Evolutionary conservation across 2,329 filamentous ascomycete species (phyloP).

Genomic region (Monosporascus sp.): DNA sequence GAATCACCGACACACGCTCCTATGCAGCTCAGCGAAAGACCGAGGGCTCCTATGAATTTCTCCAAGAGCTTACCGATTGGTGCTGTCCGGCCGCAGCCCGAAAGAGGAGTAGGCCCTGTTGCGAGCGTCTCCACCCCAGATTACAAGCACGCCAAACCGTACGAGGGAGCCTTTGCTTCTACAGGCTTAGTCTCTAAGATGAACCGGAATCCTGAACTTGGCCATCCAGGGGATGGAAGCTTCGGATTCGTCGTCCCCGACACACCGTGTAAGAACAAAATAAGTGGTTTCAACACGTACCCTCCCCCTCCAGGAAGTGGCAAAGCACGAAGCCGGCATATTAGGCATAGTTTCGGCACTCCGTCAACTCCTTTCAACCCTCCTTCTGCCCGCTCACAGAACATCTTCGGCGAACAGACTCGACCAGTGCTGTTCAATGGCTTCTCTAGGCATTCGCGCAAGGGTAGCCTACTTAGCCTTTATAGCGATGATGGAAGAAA

Average conservation of each 20-base stretch:
- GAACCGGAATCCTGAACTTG: slow-evolving; percentile 74
- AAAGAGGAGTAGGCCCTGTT: slow-evolving; percentile 8
- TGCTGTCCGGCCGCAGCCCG: slow-evolving; percentile 20
- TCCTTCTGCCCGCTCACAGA: slow-evolving; percentile 41
- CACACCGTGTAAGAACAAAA: slow-evolving; percentile 89
- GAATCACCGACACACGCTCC: slow-evolving; percentile 60
- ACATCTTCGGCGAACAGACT: slow-evolving; percentile 48
- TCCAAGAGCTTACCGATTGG: slow-evolving; percentile 65
- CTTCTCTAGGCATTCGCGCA: slow-evolving; percentile 43
- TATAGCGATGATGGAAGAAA: slow-evolving; percentile 67
- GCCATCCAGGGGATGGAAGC: slow-evolving; percentile 45
- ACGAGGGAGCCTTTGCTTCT: slow-evolving; percentile 83
- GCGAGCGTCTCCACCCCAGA: slow-evolving; percentile 65
- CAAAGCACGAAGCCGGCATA: slow-evolving; percentile 56
- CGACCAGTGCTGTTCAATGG: slow-evolving; percentile 62
- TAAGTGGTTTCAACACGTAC: slow-evolving; percentile 62
- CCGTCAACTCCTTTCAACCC: slow-evolving; percentile 78
- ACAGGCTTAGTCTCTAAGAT: slow-evolving; percentile 94
- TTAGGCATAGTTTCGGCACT: slow-evolving; percentile 68
- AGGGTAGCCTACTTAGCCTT: slow-evolving; percentile 71
- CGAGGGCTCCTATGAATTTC: slow-evolving; percentile 50
- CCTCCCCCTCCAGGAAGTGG: slow-evolving; percentile 53
- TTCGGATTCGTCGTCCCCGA: slow-evolving; percentile 66
- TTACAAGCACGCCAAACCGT: slow-evolving; percentile 71
- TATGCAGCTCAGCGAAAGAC: slow-evolving; percentile 45